These are phyloP conservation scores for Fomitiporia mediterranea DNA, from an alignment of 1,284 basidiomycete species.

Conservation along the genomic window DNA sequence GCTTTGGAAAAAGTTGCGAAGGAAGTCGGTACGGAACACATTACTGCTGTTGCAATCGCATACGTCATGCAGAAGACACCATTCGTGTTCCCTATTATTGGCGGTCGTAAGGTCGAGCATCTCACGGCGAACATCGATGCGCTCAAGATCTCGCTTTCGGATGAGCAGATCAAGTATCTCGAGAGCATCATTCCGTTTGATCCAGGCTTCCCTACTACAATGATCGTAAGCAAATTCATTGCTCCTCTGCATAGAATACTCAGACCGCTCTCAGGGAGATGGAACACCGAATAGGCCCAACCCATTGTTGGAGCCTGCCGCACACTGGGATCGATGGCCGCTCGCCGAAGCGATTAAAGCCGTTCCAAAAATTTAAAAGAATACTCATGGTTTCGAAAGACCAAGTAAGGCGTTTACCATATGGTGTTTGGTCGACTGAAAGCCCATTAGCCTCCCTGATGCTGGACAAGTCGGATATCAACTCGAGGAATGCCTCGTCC, in stretches of 20 bases:
- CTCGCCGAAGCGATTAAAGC: slow-evolving; percentile 2
- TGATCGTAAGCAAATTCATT: slow-evolving; percentile 23
- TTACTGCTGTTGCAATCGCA: slow-evolving; percentile 21
- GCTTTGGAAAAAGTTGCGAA: slow-evolving; percentile 30
- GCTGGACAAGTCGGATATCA: no score
- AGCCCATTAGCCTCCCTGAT: no score
- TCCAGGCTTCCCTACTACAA: slow-evolving; percentile 25
- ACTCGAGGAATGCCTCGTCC: no score
- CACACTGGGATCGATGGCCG: slow-evolving; percentile 1
- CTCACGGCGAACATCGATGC: slow-evolving; percentile 28
- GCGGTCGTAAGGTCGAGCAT: slow-evolving; percentile 28
- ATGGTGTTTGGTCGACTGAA: no score
- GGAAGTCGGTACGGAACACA: slow-evolving; percentile 28
- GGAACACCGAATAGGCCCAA: background rate
- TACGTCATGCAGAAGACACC: slow-evolving; percentile 20
- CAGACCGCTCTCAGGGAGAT: slow-evolving; percentile 3
- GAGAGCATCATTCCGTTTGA: slow-evolving; percentile 26
- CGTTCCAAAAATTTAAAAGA: no score
- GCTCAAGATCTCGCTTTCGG: slow-evolving; percentile 25
- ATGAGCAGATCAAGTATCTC: slow-evolving; percentile 23
- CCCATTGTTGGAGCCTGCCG: background rate
- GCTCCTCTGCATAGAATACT: background rate
- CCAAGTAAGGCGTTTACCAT: no score
- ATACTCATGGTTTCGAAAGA: no score
- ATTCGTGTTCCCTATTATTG: slow-evolving; percentile 26